A percentile compares a stretch with the other conserved stretches of the same genome.
phyloP scores from a whole-genome alignment of 2,329 filamentous ascomycete species.

The Neopestalotiopsis sp. region DNA sequence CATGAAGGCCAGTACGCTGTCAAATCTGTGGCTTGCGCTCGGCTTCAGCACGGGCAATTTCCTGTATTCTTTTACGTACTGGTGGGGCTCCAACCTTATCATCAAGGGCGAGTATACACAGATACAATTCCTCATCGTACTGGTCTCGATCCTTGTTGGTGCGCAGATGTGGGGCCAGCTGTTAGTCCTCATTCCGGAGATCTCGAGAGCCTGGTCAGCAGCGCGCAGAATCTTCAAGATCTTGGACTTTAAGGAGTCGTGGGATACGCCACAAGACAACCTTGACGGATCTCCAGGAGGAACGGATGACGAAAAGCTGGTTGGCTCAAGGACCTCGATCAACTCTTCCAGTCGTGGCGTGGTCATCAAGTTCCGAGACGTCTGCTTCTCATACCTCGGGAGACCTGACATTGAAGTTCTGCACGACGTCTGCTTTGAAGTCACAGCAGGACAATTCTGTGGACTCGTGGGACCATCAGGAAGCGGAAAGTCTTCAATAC shows the following conservation, averaged over 20 bases:
- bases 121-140: constrained; percentile 67
- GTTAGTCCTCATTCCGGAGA: constrained; percentile 68
- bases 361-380: constrained; percentile 60
- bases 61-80: constrained; percentile 69
- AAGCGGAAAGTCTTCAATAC: constrained; percentile 71
- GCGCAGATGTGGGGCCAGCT: constrained; percentile 68
- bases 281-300: not conserved
- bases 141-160: constrained; percentile 65
- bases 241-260: constrained; percentile 29
- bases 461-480: constrained; percentile 71
- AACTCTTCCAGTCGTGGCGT: constrained; percentile 43
- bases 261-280: not conserved
- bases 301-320: not conserved
- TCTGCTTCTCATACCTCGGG: constrained; percentile 71
- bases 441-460: constrained; percentile 65
- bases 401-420: constrained; percentile 64
- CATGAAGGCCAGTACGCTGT: constrained; percentile 38
- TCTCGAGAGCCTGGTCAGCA: constrained; percentile 62
- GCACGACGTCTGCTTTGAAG: constrained; percentile 58
- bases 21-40: constrained; percentile 53
- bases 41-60: constrained; percentile 58
- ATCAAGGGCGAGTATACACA: constrained; percentile 59
- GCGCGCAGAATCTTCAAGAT: constrained; percentile 50
- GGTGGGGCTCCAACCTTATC: constrained; percentile 70
- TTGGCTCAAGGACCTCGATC: not conserved